Base-by-base conservation (phyloP, 2,329 filamentous ascomycete genomes). In the Fusarium brachygibbosum region DNA sequence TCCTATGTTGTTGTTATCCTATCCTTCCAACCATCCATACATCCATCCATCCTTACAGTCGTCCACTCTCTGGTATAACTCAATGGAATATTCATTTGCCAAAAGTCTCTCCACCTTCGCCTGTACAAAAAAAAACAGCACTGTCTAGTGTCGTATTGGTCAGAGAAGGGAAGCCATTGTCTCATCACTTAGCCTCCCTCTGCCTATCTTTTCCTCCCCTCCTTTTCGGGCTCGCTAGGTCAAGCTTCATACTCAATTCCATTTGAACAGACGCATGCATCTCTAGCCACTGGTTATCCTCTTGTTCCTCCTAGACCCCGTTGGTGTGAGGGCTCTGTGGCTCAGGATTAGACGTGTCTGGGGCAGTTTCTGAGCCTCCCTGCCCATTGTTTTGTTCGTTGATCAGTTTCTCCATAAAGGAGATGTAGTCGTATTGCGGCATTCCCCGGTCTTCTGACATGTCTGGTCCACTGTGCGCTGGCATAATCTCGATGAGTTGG, bases 341-440 rank as follows among this genome's bases (percentile, higher is more conserved):
- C 51, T 71, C 66, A 25, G 76, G 70, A 59, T 78, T 79, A 17
- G 75, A 76, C 68, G 75, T 76, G 62, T 82, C 79, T 71, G 77
- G 75, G 56, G 77, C 76, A 52, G 71, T 70, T 45, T 66, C 76
- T 52, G 69, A 75, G 16, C 71, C 69, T 25, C 72, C 75, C 34
- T 74, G 74, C 31, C 69, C 72, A 35, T 66, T 74, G 23, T 76
- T 79, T 52, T 82, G 79, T 34, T 82, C 80, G 49, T 79, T 79
- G 65, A 94, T 92, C 81, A 96, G 85, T 77, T 91, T 92, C 80
- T 98, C 91, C 96, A 99, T 99, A 79, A 98, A 99, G 68, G 88
- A 90, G 70, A 98, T 94, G 82, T 99, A 99, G 81, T 99, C 96
- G 79, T 91, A 99, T 80, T 98, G 97, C 37, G 92, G 88, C 76